Percentiles rank a stretch among this genome's conserved stretches.
Evolutionary conservation across 1,284 basidiomycete species (phyloP).

Genomic region (Cryptococcus neoformans): DNA sequence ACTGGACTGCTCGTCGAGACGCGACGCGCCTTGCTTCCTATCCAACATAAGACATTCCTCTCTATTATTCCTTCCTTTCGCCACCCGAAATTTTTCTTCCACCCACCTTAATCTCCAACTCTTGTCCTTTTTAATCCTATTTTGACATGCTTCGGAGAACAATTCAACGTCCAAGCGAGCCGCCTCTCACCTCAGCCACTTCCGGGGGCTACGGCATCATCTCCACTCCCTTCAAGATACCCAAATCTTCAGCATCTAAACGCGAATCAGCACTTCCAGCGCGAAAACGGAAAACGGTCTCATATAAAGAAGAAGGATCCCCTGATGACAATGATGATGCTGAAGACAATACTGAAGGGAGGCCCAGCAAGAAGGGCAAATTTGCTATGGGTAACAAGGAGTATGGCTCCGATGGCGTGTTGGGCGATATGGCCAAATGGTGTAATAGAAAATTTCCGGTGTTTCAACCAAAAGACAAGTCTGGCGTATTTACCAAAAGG

Average conservation of each 20-base stretch:
- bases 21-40: constrained; percentile 1
- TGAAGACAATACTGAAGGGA: constrained; percentile 28
- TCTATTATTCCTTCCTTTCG: background rate
- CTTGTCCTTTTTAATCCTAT: background rate
- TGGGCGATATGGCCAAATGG: constrained; percentile 51
- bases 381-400: constrained; percentile 52
- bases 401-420: constrained; percentile 49
- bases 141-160: constrained; percentile 34
- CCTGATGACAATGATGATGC: constrained; percentile 56
- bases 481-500: constrained; percentile 54
- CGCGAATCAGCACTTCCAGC: constrained; percentile 61
- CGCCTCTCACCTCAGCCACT: constrained; percentile 36
- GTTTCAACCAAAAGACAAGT: constrained; percentile 77
- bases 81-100: background rate
- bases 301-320: constrained; percentile 64
- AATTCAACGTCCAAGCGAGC: constrained; percentile 25
- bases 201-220: constrained; percentile 45
- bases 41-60: background rate
- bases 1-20: background rate
- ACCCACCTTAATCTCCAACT: background rate
- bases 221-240: constrained; percentile 72
- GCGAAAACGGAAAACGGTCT: constrained; percentile 77
- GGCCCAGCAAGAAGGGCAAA: constrained; percentile 56
- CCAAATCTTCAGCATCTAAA: constrained; percentile 52
- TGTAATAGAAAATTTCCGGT: constrained; percentile 72